Percentiles rank a stretch among this genome's conserved stretches.
These are phyloP conservation scores for fission yeast (Schizosaccharomyces pombe) DNA, from an alignment of 805 yeast species.

Conservation along the genomic window ASM294v3 CU329670.1:318001-318500, in stretches of 20 bases:
- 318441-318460: constrained; percentile 43
- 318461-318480: constrained; percentile 34
- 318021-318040: constrained; percentile 68
- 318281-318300: not conserved
- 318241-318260: not conserved
- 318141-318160: constrained; percentile 89
- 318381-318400: constrained; percentile 59
- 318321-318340: constrained; percentile 31
- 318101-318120: constrained; percentile 83
- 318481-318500: constrained; percentile 46
- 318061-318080: constrained; percentile 27
- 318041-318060: constrained; percentile 62
- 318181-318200: not conserved
- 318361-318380: constrained; percentile 39
- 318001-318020: constrained; percentile 30
- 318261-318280: not conserved
- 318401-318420: constrained; percentile 74
- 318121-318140: constrained; percentile 90
- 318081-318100: constrained; percentile 32
- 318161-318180: constrained; percentile 43
- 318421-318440: constrained; percentile 66
- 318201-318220: not conserved
- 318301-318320: constrained; percentile 13
- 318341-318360: constrained; percentile 15
- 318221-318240: not conserved